Base-by-base conservation (phyloP, 2,329 filamentous ascomycete species). In the Aspergillus neoniger region DNA sequence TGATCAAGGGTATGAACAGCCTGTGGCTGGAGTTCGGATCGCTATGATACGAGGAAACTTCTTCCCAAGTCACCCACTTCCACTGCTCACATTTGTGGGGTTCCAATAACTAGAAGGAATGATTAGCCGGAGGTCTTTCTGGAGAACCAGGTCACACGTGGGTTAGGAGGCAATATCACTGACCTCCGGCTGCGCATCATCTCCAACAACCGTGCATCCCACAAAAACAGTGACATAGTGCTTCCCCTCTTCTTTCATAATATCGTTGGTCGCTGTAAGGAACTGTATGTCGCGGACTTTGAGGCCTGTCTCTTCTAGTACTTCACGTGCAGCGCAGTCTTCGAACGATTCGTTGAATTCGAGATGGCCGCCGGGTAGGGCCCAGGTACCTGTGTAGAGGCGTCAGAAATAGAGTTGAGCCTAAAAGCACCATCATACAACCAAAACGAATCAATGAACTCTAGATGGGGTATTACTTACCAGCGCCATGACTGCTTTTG, bases 161-260 rank as follows among this genome's bases (percentile, higher is more conserved):
- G 12, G 25, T 5, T 23, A 43, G 6, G 12, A 14, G 38, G 25
- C 9, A 3, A 36, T 21, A 10, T 57, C 67, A 74, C 80, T 69
- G 60, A 89, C 87, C 79, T 81, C 58, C 0, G 88, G 83, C 63
- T 84, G 72, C 21, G 80, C 80, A 0, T 69, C 64, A 17, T 80
- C 77, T 21, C 85, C 80, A 0, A 76, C 69, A 66, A 85, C 77
- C 47, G 74, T 75, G 41, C 84, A 86, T 0, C 79, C 77, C 63
- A 91, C 84, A 66, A 91, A 92, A 3, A 92, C 72, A 0, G 91
- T 93, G 52, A 92, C 81, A 69, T 93, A 94, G 70, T 94, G 91
- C 73, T 88, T 91, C 0, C 75, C 75, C n/a, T 83, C 81, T 0
- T 71, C 69, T 1, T 74, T 68, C 70, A 92, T 90, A 0, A 90